Evolutionary conservation across 805 yeast genomes (phyloP).

Genomic region (Candida bentonensis): DNA sequence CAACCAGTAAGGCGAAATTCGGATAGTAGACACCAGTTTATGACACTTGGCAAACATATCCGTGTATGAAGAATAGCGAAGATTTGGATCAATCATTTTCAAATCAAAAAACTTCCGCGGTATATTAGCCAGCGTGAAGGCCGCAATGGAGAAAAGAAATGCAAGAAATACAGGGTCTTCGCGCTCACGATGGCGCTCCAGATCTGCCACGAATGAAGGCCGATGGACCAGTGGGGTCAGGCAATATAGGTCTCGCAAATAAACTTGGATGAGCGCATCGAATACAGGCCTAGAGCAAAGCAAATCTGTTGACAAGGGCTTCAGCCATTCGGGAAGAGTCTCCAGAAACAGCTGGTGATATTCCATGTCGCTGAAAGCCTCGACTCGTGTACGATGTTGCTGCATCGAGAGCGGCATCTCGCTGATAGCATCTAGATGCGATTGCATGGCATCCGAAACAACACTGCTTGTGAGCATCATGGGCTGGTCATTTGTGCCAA

Average conservation of each 20-base stretch:
- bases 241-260: slow-evolving; percentile 4
- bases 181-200: slow-evolving; percentile 5
- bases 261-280: neutral
- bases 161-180: slow-evolving; percentile 6
- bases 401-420: too few relatives aligned
- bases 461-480: too few relatives aligned
- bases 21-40: slow-evolving; percentile 2
- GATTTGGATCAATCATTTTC: slow-evolving; percentile 5
- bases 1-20: slow-evolving; percentile 4
- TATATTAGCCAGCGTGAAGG: slow-evolving; percentile 5
- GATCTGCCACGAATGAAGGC: slow-evolving; percentile 8
- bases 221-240: slow-evolving; percentile 8
- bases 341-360: neutral
- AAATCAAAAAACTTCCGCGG: slow-evolving; percentile 6
- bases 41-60: slow-evolving; percentile 6
- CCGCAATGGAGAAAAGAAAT: slow-evolving; percentile 4
- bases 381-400: too few relatives aligned
- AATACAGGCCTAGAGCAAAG: neutral
- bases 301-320: neutral
- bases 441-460: too few relatives aligned
- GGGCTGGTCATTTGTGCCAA: too few relatives aligned
- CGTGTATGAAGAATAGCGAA: slow-evolving; percentile 4
- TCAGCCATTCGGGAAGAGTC: neutral
- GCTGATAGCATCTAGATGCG: too few relatives aligned
- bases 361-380: too few relatives aligned